These are phyloP conservation scores for Narthecium ossifragum DNA, from an alignment of 106 monocot species.

Conservation along the genomic window DNA sequence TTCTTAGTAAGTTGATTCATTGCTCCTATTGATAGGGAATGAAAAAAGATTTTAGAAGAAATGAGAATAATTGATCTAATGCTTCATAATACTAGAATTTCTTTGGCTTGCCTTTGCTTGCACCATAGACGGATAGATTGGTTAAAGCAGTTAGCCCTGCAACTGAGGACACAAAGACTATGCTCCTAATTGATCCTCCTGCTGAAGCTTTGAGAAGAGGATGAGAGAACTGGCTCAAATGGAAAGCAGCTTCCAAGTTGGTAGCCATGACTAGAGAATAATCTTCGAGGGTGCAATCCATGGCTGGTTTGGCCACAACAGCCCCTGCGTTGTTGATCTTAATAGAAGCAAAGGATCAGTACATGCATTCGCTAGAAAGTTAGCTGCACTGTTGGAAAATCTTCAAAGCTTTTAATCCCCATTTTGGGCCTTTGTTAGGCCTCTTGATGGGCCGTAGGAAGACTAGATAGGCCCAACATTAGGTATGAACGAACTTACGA, in stretches of 20 bases:
- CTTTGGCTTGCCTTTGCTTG: conserved; percentile 12
- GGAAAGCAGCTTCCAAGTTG: conserved; percentile 35
- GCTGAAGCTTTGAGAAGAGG: conserved; percentile 27
- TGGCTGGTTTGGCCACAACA: background rate
- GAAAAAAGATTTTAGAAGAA: background rate
- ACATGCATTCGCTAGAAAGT: background rate
- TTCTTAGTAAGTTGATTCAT: conserved; percentile 32
- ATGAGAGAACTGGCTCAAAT: conserved; percentile 32
- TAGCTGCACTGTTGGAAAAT: too few relatives aligned
- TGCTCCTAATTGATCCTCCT: conserved; percentile 11
- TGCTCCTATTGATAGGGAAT: conserved; percentile 18
- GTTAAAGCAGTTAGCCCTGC: background rate
- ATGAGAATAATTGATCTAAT: background rate
- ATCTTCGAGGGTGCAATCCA: conserved; percentile 10
- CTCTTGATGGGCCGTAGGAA: too few relatives aligned
- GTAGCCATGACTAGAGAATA: conserved; percentile 9
- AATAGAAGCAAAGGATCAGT: background rate
- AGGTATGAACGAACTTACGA: conserved; percentile 6
- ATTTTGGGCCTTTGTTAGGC: too few relatives aligned
- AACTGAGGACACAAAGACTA: conserved; percentile 28
- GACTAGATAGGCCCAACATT: background rate
- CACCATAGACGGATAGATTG: conserved; percentile 5
- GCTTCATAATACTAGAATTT: background rate
- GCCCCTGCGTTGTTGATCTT: conserved; percentile 26
- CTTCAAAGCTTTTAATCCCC: too few relatives aligned